Base-by-base conservation (phyloP, 768 basidiomycete species). In the Nevesoporus exiguus region DNA sequence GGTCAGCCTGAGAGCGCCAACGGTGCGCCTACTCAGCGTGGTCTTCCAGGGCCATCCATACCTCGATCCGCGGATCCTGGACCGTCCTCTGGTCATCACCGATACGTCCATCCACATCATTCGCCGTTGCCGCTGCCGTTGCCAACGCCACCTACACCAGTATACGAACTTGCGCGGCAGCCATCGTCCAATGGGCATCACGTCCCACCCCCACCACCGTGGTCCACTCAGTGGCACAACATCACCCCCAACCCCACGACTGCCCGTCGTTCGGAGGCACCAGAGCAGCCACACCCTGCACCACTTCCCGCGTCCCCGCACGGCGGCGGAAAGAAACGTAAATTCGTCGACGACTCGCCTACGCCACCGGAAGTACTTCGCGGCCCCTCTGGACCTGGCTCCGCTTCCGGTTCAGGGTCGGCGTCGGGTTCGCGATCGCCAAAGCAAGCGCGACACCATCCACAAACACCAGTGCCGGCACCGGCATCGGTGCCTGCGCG, bases 341-440 rank as follows among this genome's bases (percentile, higher is more conserved):
- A 71, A 46, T 71, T 72, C 29, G 67, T 59, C 10, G 71, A 72
- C 27, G 69, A 72, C 54, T 66, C 69, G 11, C 69, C 69, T 6
- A 52, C 66, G 7, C 65, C 65, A 17, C 66, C 57, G 3, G 65
- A 67, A 7, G 15, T 56, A 8, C 30, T 56, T 7, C 51, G 55
- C 5, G 31, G 40, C 14, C 56, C 46, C 9, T 33, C 65, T 27
- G 62, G 56, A 9, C 29, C 60, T 27, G 30, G 51, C n/a, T 65
- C 62, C 1, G 49, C 22, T n/a, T 47, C 49, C 14, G 37, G 37
- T 2, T 49, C 51, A 11, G 58, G 34, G 2, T 57, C 65, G 1
- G 37, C 17, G 1, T 65, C 65, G 0, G 65, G 60, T 0, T 65
- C 69, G 30, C 60, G 69, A 33, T 71, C 69, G 17, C 69, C 69